Percentiles rank a stretch among this genome's conserved stretches.
These are phyloP conservation scores for Pythium brachiatum DNA, from an alignment of 352 stramenopile genomes.

Conservation along the genomic window DNA sequence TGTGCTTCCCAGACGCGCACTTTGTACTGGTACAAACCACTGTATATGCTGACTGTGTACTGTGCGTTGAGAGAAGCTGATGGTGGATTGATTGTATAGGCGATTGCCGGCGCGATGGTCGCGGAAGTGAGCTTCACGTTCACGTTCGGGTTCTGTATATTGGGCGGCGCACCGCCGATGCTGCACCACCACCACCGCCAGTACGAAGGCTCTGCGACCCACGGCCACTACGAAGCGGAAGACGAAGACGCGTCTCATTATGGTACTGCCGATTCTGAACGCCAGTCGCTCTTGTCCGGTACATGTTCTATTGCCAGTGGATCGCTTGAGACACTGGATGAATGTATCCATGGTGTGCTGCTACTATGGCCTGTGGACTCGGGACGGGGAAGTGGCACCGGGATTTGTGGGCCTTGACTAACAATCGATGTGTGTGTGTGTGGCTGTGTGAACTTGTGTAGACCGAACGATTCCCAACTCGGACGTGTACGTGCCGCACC, in stretches of 20 bases:
- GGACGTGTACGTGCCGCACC: constrained; percentile 81
- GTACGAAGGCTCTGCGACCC: constrained; percentile 19
- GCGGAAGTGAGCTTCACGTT: constrained; percentile 72
- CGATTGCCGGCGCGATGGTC: constrained; percentile 52
- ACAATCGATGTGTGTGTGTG: constrained; percentile 12
- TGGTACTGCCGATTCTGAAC: constrained; percentile 74
- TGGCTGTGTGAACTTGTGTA: constrained; percentile 34
- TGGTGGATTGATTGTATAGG: constrained; percentile 26
- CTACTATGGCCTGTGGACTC: background rate
- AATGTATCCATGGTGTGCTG: background rate
- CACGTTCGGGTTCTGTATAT: constrained; percentile 66
- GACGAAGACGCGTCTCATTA: constrained; percentile 33
- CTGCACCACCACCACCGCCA: constrained; percentile 21
- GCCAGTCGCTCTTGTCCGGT: constrained; percentile 76
- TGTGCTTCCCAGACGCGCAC: constrained; percentile 71
- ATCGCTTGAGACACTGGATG: background rate
- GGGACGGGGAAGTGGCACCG: background rate
- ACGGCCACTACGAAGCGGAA: constrained; percentile 5
- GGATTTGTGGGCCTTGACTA: background rate
- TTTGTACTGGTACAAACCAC: constrained; percentile 61
- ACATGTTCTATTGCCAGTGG: constrained; percentile 21
- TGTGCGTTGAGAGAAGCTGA: background rate
- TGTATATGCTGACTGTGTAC: background rate
- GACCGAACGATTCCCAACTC: constrained; percentile 65
- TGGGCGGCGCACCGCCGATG: constrained; percentile 39